Evolutionary conservation across 179 eudicot species (phyloP).

Genomic region (Monotropa hypopitys): DNA sequence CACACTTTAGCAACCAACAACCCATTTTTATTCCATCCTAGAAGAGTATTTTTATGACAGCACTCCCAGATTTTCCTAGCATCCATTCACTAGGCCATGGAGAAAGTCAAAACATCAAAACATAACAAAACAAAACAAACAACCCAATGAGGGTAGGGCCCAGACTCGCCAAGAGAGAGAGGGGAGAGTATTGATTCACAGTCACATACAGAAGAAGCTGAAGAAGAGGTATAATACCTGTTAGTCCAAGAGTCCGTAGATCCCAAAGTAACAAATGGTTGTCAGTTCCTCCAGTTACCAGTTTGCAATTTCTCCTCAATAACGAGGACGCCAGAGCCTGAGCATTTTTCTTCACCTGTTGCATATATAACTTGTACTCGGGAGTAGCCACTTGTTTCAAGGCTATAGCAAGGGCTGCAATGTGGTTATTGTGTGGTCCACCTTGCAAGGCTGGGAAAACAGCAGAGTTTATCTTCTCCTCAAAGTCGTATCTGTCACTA

Average conservation of each 20-base stretch:
- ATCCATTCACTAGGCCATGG: not conserved
- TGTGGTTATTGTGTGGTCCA: conserved; percentile 87
- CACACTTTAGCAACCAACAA: not conserved
- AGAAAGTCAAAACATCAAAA: not conserved
- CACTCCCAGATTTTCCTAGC: not conserved
- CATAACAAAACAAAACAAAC: not conserved
- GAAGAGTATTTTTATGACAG: not conserved
- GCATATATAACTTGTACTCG: conserved; percentile 68
- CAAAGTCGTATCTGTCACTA: conserved; percentile 56
- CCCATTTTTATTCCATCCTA: not conserved
- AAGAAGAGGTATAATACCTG: conserved; percentile 25
- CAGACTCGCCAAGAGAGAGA: not conserved
- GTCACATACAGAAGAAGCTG: not conserved
- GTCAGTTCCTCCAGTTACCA: conserved; percentile 82
- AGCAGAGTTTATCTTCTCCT: conserved; percentile 75
- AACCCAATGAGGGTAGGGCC: not conserved
- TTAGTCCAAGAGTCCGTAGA: conserved; percentile 55
- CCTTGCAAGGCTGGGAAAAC: conserved; percentile 83
- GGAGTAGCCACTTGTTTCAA: conserved; percentile 69
- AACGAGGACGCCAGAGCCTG: conserved; percentile 58
- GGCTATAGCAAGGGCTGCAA: conserved; percentile 82
- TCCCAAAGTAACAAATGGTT: conserved; percentile 81
- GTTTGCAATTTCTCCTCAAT: conserved; percentile 49
- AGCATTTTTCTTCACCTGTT: conserved; percentile 77
- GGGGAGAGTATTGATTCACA: not conserved